Evolutionary conservation across 371 early-diverging fungal genomes (phyloP).

Genomic region (Mucor mucedo): DNA sequence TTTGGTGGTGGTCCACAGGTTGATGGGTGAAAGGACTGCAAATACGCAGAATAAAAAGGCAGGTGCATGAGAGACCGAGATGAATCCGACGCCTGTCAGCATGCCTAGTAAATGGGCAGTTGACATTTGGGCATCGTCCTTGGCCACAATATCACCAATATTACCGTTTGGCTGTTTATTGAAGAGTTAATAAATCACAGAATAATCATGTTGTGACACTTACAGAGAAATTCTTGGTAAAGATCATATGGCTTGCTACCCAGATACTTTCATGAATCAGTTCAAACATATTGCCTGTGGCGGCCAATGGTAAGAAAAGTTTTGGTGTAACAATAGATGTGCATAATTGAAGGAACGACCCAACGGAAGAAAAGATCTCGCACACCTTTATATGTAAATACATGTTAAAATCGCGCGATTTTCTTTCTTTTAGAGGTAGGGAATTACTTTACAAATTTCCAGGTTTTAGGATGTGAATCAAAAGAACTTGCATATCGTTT

Average conservation of each 20-base stretch:
- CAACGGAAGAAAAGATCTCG: slow-evolving; percentile 55
- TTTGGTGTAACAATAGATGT: slow-evolving; percentile 59
- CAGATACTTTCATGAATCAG: slow-evolving; percentile 70
- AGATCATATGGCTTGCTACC: slow-evolving; percentile 76
- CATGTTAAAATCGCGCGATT: background rate
- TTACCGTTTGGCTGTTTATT: slow-evolving; percentile 56
- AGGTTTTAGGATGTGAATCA: slow-evolving; percentile 77
- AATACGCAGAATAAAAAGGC: slow-evolving; percentile 63
- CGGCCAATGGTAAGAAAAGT: slow-evolving; percentile 65
- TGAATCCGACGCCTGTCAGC: slow-evolving; percentile 66
- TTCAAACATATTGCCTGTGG: slow-evolving; percentile 66
- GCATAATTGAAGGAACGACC: slow-evolving; percentile 65
- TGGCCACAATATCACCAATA: slow-evolving; percentile 75
- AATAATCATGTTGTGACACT: slow-evolving; percentile 18
- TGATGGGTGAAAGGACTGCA: slow-evolving; percentile 60
- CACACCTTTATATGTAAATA: slow-evolving; percentile 37
- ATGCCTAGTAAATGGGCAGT: slow-evolving; percentile 72
- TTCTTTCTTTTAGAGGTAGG: background rate
- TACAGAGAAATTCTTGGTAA: slow-evolving; percentile 72
- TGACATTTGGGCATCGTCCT: slow-evolving; percentile 77
- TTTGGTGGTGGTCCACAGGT: slow-evolving; percentile 59
- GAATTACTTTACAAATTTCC: slow-evolving; percentile 64
- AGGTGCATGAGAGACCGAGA: slow-evolving; percentile 63
- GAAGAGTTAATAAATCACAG: background rate
- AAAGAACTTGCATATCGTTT: slow-evolving; percentile 70